Conservation (phyloP, 345 rosid species). For the Tarenaya hassleriana region DNA sequence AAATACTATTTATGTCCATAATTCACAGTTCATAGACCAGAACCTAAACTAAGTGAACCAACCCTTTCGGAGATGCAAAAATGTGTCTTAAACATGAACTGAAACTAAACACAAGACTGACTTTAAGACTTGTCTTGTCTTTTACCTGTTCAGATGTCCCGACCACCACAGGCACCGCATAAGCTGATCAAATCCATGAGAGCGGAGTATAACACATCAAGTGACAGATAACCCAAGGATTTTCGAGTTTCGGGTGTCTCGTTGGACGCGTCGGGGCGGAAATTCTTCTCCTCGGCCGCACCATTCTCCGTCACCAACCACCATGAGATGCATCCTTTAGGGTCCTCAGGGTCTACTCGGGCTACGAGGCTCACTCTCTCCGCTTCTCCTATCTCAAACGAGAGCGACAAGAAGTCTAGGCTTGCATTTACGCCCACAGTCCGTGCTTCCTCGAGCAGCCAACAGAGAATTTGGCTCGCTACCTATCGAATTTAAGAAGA, state of each 20-base stretch:
- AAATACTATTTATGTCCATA: too few relatives aligned
- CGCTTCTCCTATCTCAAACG: slow-evolving; percentile 80
- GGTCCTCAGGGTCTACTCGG: slow-evolving; percentile 71
- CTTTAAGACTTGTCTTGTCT: not conserved
- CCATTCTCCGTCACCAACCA: slow-evolving; percentile 87
- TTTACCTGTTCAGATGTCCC: slow-evolving; percentile 11
- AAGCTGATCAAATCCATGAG: slow-evolving; percentile 77
- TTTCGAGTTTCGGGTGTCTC: slow-evolving; percentile 52
- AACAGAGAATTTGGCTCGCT: slow-evolving; percentile 88
- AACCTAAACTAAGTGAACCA: too few relatives aligned
- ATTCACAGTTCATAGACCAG: too few relatives aligned
- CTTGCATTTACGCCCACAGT: slow-evolving; percentile 71
- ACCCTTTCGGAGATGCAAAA: too few relatives aligned
- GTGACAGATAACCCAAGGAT: slow-evolving; percentile 69
- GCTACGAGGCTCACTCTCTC: slow-evolving; percentile 79
- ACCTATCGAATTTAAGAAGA: slow-evolving; percentile 36
- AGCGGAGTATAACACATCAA: slow-evolving; percentile 57
- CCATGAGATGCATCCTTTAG: slow-evolving; percentile 76
- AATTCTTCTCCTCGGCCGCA: slow-evolving; percentile 51
- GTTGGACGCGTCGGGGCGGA: slow-evolving; percentile 31
- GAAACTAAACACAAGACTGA: too few relatives aligned
- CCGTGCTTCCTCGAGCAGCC: slow-evolving; percentile 90
- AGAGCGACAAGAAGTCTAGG: slow-evolving; percentile 61
- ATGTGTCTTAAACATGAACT: too few relatives aligned
- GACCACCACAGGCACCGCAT: slow-evolving; percentile 44